phyloP scores from a whole-genome alignment of 495 filamentous ascomycete species.

The Hypoxylon intermedium region DNA sequence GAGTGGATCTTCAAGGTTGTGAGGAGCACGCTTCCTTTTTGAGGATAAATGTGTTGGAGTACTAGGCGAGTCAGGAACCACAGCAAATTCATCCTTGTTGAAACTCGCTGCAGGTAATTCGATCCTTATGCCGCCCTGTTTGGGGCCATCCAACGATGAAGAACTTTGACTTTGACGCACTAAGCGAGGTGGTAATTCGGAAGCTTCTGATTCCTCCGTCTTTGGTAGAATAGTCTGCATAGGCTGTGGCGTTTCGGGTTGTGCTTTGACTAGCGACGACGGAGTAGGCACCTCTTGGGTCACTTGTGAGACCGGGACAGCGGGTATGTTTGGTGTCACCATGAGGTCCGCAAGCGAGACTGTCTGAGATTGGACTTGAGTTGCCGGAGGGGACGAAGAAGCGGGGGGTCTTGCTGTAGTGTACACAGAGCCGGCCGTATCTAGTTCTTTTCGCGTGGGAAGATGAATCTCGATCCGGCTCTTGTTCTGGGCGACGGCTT shows the following conservation, averaged over 20 bases:
- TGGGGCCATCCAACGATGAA: constrained; percentile 15
- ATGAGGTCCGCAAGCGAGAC: constrained; percentile 42
- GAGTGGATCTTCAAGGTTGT: constrained; percentile 56
- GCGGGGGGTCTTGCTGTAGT: constrained; percentile 15
- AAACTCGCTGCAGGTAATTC: constrained; percentile 48
- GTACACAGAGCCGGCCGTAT: constrained; percentile 24
- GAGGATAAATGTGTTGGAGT: constrained; percentile 49
- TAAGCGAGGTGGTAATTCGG: constrained; percentile 1
- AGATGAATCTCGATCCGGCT: constrained; percentile 43
- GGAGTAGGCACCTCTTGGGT: constrained; percentile 11
- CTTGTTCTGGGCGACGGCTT: constrained; percentile 39
- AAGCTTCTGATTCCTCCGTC: constrained; percentile 8
- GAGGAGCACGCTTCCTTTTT: constrained; percentile 48
- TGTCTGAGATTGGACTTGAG: constrained; percentile 37
- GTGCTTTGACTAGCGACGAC: constrained; percentile 3
- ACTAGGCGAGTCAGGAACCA: constrained; percentile 51
- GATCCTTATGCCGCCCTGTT: constrained; percentile 41
- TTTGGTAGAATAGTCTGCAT: constrained; percentile 10
- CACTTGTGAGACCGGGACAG: constrained; percentile 17
- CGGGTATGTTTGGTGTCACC: constrained; percentile 31
- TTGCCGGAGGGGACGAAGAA: constrained; percentile 12
- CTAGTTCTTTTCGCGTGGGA: constrained; percentile 36
- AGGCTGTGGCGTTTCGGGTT: constrained; percentile 20
- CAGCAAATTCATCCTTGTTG: constrained; percentile 50
- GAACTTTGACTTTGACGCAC: constrained; percentile 1